Evolutionary conservation across 441 rosid species (phyloP), one percentile per base, ranked within the genome.

Genomic region (Populus hybrid): DNA sequence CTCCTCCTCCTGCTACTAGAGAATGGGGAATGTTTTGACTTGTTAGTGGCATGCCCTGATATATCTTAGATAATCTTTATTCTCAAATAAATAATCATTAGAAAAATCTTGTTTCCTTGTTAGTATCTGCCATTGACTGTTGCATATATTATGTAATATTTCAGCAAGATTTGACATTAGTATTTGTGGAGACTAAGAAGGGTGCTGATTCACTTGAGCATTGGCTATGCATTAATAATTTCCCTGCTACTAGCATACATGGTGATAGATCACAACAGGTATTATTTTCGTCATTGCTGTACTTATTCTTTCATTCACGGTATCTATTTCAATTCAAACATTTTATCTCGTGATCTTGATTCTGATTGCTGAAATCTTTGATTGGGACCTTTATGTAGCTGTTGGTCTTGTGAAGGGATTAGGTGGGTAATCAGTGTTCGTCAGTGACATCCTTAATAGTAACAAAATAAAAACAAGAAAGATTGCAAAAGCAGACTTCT

Each of bases 181-280:
- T 92, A 65, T 94, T 94, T 83, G 98, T 93, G 84, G 98, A 93
- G 89, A 93, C 97, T 14, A 93, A 94, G 89, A 94, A 83, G 77
- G 93, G 93, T 71, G 98, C 97, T 66, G 97, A 93, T 88, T 85
- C 94, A 16, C 83, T 94, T 82, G 98, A 93, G 83, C 84, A 90
- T 83, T 94, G 97, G 98, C 56, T 94, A 73, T 89, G 84, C 76
- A 74, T 81, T 72, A 94, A 92, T 78, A 93, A 95, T 53, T 94
- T 93, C 79, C 94, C 97, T 73, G 95, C 98, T 64, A 93, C 98
- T 73, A 85, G 89, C 61, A 95, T 95, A 75, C 99, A 95, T 76
- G 98, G 99, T 70, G 98, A 93, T 83, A 89, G 99, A 86, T 61
- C 94, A 67, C 98, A 93, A 64, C 98, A 95, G 93, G 98, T 93